Evolutionary conservation across 495 filamentous ascomycete genomes (phyloP).

Genomic region (Cladorrhinum samala): DNA sequence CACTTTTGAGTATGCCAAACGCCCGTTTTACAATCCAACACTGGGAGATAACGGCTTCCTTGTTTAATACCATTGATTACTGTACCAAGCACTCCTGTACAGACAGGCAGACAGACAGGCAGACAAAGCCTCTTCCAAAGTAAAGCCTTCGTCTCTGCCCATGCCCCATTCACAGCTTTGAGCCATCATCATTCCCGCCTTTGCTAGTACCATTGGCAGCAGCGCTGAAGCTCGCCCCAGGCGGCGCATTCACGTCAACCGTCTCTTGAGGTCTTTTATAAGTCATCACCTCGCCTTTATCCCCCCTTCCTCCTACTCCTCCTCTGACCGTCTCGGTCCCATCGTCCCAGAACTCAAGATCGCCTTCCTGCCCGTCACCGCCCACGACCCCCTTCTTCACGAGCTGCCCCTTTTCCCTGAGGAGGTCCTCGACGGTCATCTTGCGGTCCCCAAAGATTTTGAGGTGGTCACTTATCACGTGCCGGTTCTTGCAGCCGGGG

Average conservation of each 20-base stretch:
- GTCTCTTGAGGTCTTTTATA: conserved; percentile 1
- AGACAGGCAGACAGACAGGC: no score
- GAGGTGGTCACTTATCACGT: conserved; percentile 89
- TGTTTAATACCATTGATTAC: no score
- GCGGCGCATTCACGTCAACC: conserved; percentile 8
- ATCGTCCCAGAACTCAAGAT: conserved; percentile 67
- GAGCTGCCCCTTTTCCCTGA: conserved; percentile 57
- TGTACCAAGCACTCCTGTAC: no score
- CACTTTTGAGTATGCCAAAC: conserved; percentile 1
- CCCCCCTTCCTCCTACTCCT: conserved; percentile 2
- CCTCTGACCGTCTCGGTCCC: conserved; percentile 30
- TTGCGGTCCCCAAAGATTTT: conserved; percentile 63
- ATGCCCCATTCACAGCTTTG: neutral
- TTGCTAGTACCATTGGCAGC: conserved; percentile 7
- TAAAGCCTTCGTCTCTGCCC: no score
- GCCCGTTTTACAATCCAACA: neutral
- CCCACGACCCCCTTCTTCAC: conserved; percentile 56
- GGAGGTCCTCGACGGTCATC: conserved; percentile 65
- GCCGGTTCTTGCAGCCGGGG: conserved; percentile 72
- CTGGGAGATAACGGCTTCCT: no score
- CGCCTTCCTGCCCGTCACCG: conserved; percentile 42
- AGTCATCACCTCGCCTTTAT: neutral
- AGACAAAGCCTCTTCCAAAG: no score
- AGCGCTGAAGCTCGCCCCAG: conserved; percentile 26
- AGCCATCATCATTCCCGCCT: neutral